These are phyloP conservation scores for Acer yangbiense DNA, from an alignment of 345 rosid species.

Conservation along the genomic window DNA sequence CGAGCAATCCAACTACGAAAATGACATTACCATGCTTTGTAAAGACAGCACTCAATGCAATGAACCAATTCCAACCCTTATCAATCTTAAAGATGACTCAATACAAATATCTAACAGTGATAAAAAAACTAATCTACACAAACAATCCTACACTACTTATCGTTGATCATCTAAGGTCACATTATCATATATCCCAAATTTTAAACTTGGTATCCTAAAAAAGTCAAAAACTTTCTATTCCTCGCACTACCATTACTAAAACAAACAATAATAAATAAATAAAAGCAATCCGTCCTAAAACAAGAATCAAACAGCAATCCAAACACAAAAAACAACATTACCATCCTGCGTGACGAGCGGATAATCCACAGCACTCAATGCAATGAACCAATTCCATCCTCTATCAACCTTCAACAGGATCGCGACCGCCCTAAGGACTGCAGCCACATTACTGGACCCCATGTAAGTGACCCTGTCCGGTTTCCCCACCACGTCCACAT, in stretches of 20 bases:
- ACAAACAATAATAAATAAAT: neutral
- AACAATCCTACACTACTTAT: neutral
- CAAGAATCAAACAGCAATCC: neutral
- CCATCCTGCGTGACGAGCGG: slow-evolving; percentile 96
- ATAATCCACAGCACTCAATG: slow-evolving; percentile 86
- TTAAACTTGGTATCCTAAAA: neutral
- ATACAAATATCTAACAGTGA: neutral
- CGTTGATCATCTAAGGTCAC: neutral
- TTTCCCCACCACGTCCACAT: slow-evolving; percentile 88
- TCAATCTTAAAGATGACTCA: neutral
- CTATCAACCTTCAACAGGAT: slow-evolving; percentile 70
- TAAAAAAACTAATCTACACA: neutral
- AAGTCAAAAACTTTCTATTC: neutral
- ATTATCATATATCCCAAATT: neutral
- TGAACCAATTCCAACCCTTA: too few species aligned
- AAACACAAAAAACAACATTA: slow-evolving; percentile 27
- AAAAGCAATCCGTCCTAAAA: neutral
- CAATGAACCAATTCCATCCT: slow-evolving; percentile 91
- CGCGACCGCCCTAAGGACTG: slow-evolving; percentile 78
- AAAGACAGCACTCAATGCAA: too few species aligned
- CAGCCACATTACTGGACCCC: slow-evolving; percentile 75
- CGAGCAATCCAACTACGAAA: too few species aligned
- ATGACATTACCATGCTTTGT: too few species aligned
- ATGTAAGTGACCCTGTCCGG: slow-evolving; percentile 67
- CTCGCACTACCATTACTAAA: neutral